Percentiles rank a stretch among this genome's conserved stretches.
These are phyloP conservation scores for Suillus cothurnatus DNA, from an alignment of 768 basidiomycete species.

Conservation along the genomic window DNA sequence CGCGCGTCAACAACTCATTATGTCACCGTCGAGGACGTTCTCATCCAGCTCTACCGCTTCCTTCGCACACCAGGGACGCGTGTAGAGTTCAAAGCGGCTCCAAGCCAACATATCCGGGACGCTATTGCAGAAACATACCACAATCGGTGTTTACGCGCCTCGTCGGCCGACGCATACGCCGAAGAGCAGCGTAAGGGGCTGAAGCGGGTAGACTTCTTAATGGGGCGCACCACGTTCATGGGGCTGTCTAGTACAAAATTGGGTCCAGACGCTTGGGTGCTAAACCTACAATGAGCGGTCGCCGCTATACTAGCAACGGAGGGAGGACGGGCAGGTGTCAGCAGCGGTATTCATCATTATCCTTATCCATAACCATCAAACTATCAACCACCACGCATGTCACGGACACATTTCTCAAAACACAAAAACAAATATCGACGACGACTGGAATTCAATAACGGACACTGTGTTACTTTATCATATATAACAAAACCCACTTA, in stretches of 20 bases:
- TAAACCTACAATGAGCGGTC: conserved; percentile 29
- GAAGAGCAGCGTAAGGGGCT: conserved; percentile 49
- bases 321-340: background rate
- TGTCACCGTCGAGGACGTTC: conserved; percentile 51
- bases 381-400: conserved; percentile 18
- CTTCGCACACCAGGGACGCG: conserved; percentile 43
- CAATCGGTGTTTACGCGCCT: conserved; percentile 38
- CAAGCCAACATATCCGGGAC: conserved; percentile 33
- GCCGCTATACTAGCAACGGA: background rate
- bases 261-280: conserved; percentile 39
- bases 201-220: conserved; percentile 58
- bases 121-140: conserved; percentile 46
- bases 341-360: conserved; percentile 26
- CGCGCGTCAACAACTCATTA: conserved; percentile 23
- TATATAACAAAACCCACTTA: conserved; percentile 3
- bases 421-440: conserved; percentile 14
- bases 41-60: conserved; percentile 44
- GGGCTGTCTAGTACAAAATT: conserved; percentile 44
- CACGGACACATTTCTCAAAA: conserved; percentile 20
- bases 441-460: conserved; percentile 17
- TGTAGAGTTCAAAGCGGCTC: conserved; percentile 42
- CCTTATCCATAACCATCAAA: conserved; percentile 16
- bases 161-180: conserved; percentile 31
- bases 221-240: conserved; percentile 44
- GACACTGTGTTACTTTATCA: conserved; percentile 7